Conservation (phyloP, 768 basidiomycete genomes). For the Mycena galopus region DNA sequence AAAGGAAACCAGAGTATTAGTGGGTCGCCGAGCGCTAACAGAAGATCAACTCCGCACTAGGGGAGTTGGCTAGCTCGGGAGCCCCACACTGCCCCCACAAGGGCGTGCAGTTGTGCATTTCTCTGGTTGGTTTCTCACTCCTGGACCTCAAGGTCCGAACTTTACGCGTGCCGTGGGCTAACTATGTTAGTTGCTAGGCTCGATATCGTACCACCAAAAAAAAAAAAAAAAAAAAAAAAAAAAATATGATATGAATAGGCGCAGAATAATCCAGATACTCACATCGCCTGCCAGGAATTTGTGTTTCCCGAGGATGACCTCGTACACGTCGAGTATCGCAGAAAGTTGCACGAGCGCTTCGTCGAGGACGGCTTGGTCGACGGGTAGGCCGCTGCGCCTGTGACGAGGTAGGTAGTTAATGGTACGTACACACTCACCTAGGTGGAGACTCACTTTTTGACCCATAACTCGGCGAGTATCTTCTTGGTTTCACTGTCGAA, state of each 20-base stretch:
- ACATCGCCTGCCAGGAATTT: slow-evolving; percentile 52
- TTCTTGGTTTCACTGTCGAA: background rate
- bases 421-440: background rate
- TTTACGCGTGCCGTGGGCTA: too few relatives aligned
- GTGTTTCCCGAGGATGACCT: slow-evolving; percentile 64
- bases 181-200: too few relatives aligned
- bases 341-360: slow-evolving; percentile 47
- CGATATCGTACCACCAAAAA: background rate
- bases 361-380: slow-evolving; percentile 42
- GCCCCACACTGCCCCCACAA: too few relatives aligned
- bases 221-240: too few relatives aligned
- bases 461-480: background rate
- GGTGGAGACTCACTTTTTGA: background rate
- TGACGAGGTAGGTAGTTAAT: background rate
- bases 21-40: background rate
- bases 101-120: too few relatives aligned
- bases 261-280: background rate
- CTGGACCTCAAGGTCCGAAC: too few relatives aligned
- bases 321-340: slow-evolving; percentile 62
- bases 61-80: too few relatives aligned
- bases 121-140: too few relatives aligned
- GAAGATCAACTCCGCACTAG: too few relatives aligned
- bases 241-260: too few relatives aligned
- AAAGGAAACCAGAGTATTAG: too few relatives aligned
- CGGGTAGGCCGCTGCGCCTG: background rate